Evolutionary conservation across 164 flowering plant genomes (phyloP), one percentile per base, ranked within the genome.

Genomic region (Paratinospora sagittata): DNA sequence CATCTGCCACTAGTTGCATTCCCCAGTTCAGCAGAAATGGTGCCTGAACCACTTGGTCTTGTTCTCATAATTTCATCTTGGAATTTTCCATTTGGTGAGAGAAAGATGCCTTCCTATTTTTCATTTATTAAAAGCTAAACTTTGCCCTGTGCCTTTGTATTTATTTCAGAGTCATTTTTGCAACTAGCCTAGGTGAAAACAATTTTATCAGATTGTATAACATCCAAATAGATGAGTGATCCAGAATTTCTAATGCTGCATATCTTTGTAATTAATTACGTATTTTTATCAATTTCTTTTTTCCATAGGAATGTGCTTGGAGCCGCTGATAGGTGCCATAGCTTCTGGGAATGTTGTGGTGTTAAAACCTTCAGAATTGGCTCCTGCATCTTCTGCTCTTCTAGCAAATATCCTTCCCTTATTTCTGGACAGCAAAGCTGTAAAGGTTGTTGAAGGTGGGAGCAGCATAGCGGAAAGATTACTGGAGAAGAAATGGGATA

Each of bases 301-400:
- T 52, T 76, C 61, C 0, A 19, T 81, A 92, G 97, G 83, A 2
- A 72, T 93, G 71, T 72, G 89, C 17, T 67, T 93, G 84, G 96
- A 91, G 27, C 98, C 98, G 17, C 30, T 93, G 69, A 83, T 93
- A 19, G 98, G 98, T 55, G 98, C 98, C 58, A 80, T 93, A 77
- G 79, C 97, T 58, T 94, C 98, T 23, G 98, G 98, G 66, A 91
- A 91, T 75, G 72, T 84, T 0, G 90, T 75, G 66, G 86, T 93
- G 58, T 3, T 93, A 62, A 93, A 93, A 75, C 98, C 96, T 65
- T 93, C 98, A 17, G 98, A 93, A 68, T 72, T 81, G 0, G 82
- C 96, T 13, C 91, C 96, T 41, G 80, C 86, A 19, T 79, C 81
- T 72, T 83, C 96, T 68, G 78, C 92, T 34, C 79, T 91, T 67